phyloP scores from a whole-genome alignment of 805 yeast genomes.

The Metschnikowia borealis region DNA sequence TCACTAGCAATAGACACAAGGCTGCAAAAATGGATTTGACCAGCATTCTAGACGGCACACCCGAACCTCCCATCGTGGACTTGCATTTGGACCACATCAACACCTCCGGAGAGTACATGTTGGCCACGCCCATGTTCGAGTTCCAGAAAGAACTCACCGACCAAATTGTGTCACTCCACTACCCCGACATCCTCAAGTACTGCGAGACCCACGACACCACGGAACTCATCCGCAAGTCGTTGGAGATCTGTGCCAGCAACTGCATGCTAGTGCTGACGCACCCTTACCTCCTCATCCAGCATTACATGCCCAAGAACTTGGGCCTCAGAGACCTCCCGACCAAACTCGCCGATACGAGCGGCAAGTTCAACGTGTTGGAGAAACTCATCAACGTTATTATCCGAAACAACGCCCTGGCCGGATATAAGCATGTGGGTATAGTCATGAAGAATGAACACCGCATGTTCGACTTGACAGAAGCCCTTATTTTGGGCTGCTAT shows the following conservation, averaged over 20 bases:
- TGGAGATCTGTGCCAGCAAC: conserved; percentile 70
- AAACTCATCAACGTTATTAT: conserved; percentile 58
- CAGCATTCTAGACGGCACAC: conserved; percentile 74
- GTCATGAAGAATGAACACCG: conserved; percentile 63
- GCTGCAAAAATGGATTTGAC: conserved; percentile 58
- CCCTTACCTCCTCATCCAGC: conserved; percentile 81
- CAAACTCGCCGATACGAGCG: conserved; percentile 72
- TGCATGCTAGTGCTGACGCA: conserved; percentile 81
- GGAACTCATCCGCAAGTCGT: conserved; percentile 64
- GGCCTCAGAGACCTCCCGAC: conserved; percentile 66
- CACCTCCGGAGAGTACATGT: conserved; percentile 59
- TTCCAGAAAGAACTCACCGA: conserved; percentile 87
- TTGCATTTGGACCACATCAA: conserved; percentile 43
- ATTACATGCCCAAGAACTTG: conserved; percentile 78
- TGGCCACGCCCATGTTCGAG: conserved; percentile 80
- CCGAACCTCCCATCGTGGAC: conserved; percentile 75
- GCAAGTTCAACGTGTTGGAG: conserved; percentile 71
- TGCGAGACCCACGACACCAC: conserved; percentile 58
- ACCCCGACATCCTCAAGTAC: conserved; percentile 82
- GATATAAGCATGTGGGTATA: conserved; percentile 55
- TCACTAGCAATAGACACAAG: no score
- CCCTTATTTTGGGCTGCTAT: conserved; percentile 56
- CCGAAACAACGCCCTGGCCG: conserved; percentile 23
- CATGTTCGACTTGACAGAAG: conserved; percentile 69
- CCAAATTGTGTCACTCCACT: conserved; percentile 87